Evolutionary conservation across 225 moss, liverwort and hornwort species (phyloP), one percentile per base, ranked within the genome.

Genomic region (Straminergon stramineum): DNA sequence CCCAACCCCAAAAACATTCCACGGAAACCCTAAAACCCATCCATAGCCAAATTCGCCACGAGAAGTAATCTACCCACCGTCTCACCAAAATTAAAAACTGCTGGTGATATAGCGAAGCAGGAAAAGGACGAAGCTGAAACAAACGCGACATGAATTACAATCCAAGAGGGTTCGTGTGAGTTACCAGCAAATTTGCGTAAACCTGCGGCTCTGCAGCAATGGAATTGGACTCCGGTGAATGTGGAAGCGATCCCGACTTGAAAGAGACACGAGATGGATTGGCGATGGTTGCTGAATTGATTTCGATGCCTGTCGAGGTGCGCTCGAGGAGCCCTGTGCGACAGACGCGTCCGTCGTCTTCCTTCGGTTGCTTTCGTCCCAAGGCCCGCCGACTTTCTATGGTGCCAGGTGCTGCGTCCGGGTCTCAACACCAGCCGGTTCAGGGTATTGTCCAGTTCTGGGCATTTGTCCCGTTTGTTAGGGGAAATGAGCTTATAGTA

Each of bases 21-120:
- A 68, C 35, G 7, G 32, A 86, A 92, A 90, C 90, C 90, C 90
- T 90, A 90, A 90, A 88, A 82, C 55, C 61, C 55, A 75, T 27
- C 26, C 89, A 21, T 28, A 79, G 5, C 18, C 48, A 37, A 79
- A 61, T 81, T 34, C 70, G 28, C 45, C 17, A 39, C 2, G 27
- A 51, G 51, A 15, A 39, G 31, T 31, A 75, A 84, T 53, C 86
- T 56, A 61, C 7, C 12, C 22, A 2, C 13, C 11, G 17, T 62
- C 41, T 26, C 22, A 52, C 10, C 67, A 53, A 12, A 64, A 56
- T 65, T 17, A 16, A 56, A 53, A 31, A 65, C 26, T 24, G 20
- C 41, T n/a, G 21, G 27, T 19, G 58, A 62, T 53, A 14, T 5
- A 56, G 57, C 43, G 35, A 32, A 67, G 87, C 52, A 86, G 13